Base-by-base conservation (phyloP, 2,329 filamentous ascomycete species). In the Fusarium nodosum region DNA sequence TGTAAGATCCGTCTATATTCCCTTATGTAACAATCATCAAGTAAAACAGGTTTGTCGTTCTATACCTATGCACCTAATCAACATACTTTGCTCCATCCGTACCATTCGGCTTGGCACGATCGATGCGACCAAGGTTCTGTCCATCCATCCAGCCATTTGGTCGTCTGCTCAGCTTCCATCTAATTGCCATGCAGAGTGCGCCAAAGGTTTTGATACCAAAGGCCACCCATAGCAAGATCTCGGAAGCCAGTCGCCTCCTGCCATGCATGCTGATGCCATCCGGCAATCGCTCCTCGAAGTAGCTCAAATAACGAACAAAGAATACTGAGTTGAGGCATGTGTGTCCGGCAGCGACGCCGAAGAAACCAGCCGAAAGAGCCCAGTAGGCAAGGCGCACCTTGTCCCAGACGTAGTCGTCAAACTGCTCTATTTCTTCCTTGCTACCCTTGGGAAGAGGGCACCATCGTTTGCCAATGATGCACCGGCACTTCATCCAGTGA, bases 391-490 rank as follows among this genome's bases (percentile, higher is more conserved):
- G 30, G 5, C 74, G 74, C 9, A 75, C 60, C 47, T 71, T 74
- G 57, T 75, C 74, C 73, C 74, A 75, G 2, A 60, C 55, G 28
- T 68, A 66, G 28, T 74, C 74, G 13, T 75, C 74, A 16, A 72
- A 63, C 26, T 72, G 68, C 55, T 72, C 74, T 28, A 75, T 68
- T 31, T 75, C 72, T 24, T 75, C 73, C 44, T 63, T 73, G 34
- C 71, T 72, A n/a, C 72, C 73, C 3, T 63, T 68, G 1, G 74
- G 74, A 15, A 63, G 68, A 30, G 69, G 71, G 20, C 74, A 75
- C 56, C 58, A 74, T 16, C 71, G 66, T 55, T 75, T 75, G 33
- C 68, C 63, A n/a, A 74, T 44, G n/a, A 75, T 30, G 54, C 74
- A 75, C 1, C 67, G 67, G 8, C 74, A 75, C 33, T 59, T 72